Conservation (phyloP, 148 eudicot species). For the Rhododendron vialii region DNA sequence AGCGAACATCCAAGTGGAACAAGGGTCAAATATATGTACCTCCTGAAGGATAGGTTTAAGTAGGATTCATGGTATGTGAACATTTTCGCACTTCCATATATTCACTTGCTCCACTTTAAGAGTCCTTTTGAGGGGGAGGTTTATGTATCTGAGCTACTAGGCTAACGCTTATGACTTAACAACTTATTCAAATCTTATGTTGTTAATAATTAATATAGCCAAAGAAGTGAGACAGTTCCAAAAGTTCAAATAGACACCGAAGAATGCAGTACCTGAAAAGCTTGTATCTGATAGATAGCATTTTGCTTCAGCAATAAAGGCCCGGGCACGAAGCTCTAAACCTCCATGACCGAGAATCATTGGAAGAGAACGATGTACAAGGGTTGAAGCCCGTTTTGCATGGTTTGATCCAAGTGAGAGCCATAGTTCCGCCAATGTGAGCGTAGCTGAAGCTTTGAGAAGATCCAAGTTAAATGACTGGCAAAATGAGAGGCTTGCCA, state of each 20-base stretch:
- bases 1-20: background rate
- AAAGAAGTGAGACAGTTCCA: background rate
- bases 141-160: background rate
- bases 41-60: background rate
- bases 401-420: conserved; percentile 81
- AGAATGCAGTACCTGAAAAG: conserved; percentile 52
- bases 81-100: background rate
- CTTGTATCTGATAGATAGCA: conserved; percentile 75
- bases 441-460: conserved; percentile 91
- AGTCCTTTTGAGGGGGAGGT: background rate
- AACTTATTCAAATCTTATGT: background rate
- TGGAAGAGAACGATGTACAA: conserved; percentile 74
- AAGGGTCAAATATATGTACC: background rate
- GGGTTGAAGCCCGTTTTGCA: conserved; percentile 65
- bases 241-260: background rate
- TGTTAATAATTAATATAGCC: background rate
- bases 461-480: conserved; percentile 94
- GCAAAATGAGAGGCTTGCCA: conserved; percentile 92
- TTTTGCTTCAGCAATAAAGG: conserved; percentile 81
- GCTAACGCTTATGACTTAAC: background rate
- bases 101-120: background rate
- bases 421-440: conserved; percentile 86
- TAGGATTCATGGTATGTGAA: background rate
- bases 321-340: conserved; percentile 89
- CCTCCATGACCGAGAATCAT: conserved; percentile 96